Evolutionary conservation across 2,329 filamentous ascomycete species (phyloP), one percentile per base, ranked within the genome.

Genomic region (Hypoxylon sp.): DNA sequence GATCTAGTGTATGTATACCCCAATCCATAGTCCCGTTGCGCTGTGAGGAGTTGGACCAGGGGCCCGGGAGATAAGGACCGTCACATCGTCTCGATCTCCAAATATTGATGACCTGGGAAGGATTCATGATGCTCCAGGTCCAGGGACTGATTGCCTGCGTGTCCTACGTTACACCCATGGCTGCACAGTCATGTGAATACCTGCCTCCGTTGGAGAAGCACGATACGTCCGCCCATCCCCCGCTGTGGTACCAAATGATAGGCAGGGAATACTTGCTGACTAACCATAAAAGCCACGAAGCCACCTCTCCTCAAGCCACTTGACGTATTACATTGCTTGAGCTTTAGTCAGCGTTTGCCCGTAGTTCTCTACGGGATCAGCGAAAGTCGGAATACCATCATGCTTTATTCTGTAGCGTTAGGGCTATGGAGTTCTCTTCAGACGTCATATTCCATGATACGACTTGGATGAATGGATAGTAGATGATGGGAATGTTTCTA

Each of bases 131-230:
- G 43, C 25, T 34, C 29, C 19, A 27, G 30, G 30, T n/a, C 37
- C 16, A n/a, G 37, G 37, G 37, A 19, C 16, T 30, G 14, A 23
- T 23, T 27, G 27, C 9, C 25, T 23, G 21, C 30, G 23, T 46
- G 6, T 58, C 21, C 50, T 52, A 51, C 61, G 61, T 64, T 64
- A 56, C 61, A 64, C 56, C 29, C 30, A 47, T 30, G 23, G 48
- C 27, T n/a, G 29, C 48, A 37, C 27, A 32, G 30, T 60, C 50
- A 50, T 43, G 47, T 51, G 51, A 32, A 23, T n/a, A 9, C 16
- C 37, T 16, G 37, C 16, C 16, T 19, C 37, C 11, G 16, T 41
- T 41, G 37, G 37, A 41, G 16, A 41, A 41, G 37, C 37, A 19
- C 16, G 7, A 19, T 34, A 43, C 21, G 41, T 25, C 46, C 46